Evolutionary conservation across 2,329 filamentous ascomycete species (phyloP).

Genomic region (Trichoderma sp.): DNA sequence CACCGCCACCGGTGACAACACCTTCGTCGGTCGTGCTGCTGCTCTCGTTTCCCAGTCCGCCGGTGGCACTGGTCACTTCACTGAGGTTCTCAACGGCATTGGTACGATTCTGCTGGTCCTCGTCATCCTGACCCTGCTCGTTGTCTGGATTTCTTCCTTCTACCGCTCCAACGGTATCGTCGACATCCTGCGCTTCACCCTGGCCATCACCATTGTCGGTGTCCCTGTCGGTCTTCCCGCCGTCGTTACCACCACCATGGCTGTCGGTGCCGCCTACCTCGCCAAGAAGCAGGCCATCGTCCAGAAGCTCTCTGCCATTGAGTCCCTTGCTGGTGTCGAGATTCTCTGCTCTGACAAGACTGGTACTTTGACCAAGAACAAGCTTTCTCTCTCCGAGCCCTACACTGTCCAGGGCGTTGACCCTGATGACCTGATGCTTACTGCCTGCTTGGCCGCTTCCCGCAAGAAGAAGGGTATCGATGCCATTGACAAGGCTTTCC

Average conservation of each 20-base stretch:
- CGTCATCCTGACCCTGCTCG: constrained; percentile 75
- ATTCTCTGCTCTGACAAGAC: constrained; percentile 96
- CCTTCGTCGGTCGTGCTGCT: constrained; percentile 85
- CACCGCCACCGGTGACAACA: constrained; percentile 83
- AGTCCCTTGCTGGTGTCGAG: constrained; percentile 88
- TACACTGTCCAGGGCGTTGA: constrained; percentile 82
- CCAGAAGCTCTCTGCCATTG: constrained; percentile 88
- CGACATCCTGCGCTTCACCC: constrained; percentile 77
- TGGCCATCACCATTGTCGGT: constrained; percentile 88
- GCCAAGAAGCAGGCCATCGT: constrained; percentile 93
- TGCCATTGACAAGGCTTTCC: constrained; percentile 92
- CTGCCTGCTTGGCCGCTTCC: constrained; percentile 84
- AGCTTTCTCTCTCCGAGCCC: constrained; percentile 82
- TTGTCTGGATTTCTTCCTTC: constrained; percentile 86
- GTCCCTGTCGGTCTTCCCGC: constrained; percentile 91
- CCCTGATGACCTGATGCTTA: constrained; percentile 86
- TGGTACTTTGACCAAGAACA: constrained; percentile 91
- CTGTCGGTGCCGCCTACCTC: constrained; percentile 86
- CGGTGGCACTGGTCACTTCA: constrained; percentile 80
- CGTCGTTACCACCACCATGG: constrained; percentile 94
- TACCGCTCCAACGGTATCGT: constrained; percentile 84
- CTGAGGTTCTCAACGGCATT: constrained; percentile 85
- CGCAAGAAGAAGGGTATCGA: constrained; percentile 97
- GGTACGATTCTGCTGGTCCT: constrained; percentile 77
- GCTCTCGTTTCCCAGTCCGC: constrained; percentile 79